Evolutionary conservation across 768 basidiomycete species (phyloP), one percentile per base, ranked within the genome.

Genomic region (Inosperma sp.): DNA sequence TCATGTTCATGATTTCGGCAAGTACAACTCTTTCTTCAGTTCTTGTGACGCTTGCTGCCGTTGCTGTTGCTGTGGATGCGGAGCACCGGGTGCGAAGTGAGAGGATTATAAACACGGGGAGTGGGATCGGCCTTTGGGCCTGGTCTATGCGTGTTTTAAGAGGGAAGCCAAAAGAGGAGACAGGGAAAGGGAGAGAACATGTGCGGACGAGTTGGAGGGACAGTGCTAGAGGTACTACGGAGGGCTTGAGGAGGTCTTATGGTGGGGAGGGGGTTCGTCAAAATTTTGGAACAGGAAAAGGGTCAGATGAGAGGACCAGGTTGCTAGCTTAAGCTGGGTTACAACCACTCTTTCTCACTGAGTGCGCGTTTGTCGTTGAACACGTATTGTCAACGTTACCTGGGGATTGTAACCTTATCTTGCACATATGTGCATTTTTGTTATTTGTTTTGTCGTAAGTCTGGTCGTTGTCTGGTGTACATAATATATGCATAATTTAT

Each of bases 1-100:
- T 94, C 69, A 88, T 93, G 83, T 93, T 94, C 68, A 88, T 93
- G 86, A 89, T 93, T 36, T 83, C 84, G 3, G 83, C 90, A 0
- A 79, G 82, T 51, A 86, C 86, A 0, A 80, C 84, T 0, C 76
- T 94, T 22, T 79, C 86, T 9, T 76, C 83, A 3, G 82, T 89
- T 48, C 69, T 79, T 45, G 78, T 81, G 3, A 83, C 84, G 1
- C 66, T 83, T 49, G 68, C 82, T 34, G 74, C 81, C 6, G 75
- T 93, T 7, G 63, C 64, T 3, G 74, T 85, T 12, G 74, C 84
- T 6, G 79, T 92, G 30, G 92, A 94, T 60, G 56, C 58, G 14
- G 79, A 88, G 47, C 79, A 86, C 57, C 72, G 86, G 19, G 66
- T 89, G 5, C 74, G 87, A 16, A 61, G 63, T 7, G 88, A 88